phyloP scores from a whole-genome alignment of 75 land plant genomes.

The Isoetes taiwanensis region DNA sequence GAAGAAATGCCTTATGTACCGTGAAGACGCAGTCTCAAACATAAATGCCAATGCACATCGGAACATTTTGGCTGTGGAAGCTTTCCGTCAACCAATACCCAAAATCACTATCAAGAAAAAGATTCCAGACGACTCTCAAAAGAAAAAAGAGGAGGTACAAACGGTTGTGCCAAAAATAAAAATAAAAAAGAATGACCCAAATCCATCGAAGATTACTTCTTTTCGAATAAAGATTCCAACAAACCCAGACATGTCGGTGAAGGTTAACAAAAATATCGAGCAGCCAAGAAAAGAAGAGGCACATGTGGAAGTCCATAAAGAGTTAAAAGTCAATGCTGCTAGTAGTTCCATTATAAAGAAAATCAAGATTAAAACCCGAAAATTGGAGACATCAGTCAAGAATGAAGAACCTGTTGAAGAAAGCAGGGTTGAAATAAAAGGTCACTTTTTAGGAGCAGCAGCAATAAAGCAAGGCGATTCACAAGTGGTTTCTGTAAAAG shows the following conservation, averaged over 20 bases:
- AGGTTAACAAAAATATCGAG: constrained; percentile 9
- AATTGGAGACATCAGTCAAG: background rate
- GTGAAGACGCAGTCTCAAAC: constrained; percentile 45
- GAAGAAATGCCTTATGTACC: constrained; percentile 72
- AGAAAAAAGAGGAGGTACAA: constrained; percentile 17
- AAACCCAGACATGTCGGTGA: constrained; percentile 3
- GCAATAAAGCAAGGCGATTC: background rate
- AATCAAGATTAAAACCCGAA: constrained; percentile 1
- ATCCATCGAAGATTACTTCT: constrained; percentile 31
- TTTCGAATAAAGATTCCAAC: constrained; percentile 53
- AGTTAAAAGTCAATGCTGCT: background rate
- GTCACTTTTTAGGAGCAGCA: background rate
- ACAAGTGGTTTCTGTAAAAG: too few species aligned
- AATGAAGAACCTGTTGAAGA: background rate
- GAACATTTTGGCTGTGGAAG: background rate
- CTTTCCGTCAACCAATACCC: background rate
- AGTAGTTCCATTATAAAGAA: too few species aligned
- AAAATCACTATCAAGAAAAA: constrained; percentile 26
- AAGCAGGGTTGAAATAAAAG: constrained; percentile 6
- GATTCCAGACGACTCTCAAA: background rate
- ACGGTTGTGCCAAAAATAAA: background rate
- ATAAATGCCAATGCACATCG: too few species aligned
- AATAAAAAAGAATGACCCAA: background rate
- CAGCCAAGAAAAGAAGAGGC: constrained; percentile 6
- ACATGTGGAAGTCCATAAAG: constrained; percentile 3